Percentiles rank a stretch among this genome's conserved stretches.
Evolutionary conservation across 441 rosid genomes (phyloP).

Genomic region (Populus trichocarpa): DNA sequence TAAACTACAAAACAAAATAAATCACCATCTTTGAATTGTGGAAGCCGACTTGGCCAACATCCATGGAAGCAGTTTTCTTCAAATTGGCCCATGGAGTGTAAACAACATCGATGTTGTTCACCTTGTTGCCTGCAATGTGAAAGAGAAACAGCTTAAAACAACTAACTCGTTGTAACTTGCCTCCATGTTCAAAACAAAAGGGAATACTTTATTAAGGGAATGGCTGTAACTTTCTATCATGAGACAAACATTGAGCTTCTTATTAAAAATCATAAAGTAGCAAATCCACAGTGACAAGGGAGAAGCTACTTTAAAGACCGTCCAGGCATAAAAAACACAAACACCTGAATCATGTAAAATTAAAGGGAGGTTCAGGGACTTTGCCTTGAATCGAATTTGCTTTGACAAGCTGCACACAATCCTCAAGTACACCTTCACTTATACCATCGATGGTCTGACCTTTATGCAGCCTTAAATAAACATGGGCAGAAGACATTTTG

Average conservation of each 20-base stretch:
- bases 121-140: slow-evolving; percentile 74
- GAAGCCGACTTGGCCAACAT: slow-evolving; percentile 99
- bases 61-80: slow-evolving; percentile 96
- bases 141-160: slow-evolving; percentile 3
- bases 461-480: slow-evolving; percentile 80
- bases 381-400: slow-evolving; percentile 97
- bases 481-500: slow-evolving; percentile 98
- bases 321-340: not conserved
- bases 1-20: slow-evolving; percentile 4
- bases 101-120: slow-evolving; percentile 89
- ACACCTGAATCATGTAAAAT: not conserved
- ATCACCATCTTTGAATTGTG: slow-evolving; percentile 81
- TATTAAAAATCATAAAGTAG: slow-evolving; percentile 1
- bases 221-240: not conserved
- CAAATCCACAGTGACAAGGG: not conserved
- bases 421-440: slow-evolving; percentile 82
- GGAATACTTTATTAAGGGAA: not conserved
- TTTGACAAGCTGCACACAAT: slow-evolving; percentile 96
- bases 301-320: not conserved
- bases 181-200: not conserved
- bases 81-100: slow-evolving; percentile 95
- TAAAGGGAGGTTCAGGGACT: not conserved
- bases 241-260: not conserved
- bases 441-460: slow-evolving; percentile 87
- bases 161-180: not conserved